phyloP scores from a whole-genome alignment of 106 monocot species.

The Dendrobium chrysotoxum region DNA sequence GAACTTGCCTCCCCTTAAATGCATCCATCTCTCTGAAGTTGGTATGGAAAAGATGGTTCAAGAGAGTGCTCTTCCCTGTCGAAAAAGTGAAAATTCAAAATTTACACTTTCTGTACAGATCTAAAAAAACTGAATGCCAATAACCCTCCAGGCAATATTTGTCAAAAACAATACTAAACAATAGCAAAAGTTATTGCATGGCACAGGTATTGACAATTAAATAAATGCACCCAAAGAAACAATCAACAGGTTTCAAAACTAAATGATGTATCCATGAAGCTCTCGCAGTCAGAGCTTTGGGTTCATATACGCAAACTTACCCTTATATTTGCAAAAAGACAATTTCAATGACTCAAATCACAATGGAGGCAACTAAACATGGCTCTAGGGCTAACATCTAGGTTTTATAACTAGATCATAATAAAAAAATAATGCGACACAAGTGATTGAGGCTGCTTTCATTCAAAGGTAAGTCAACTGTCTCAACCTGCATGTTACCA shows the following conservation, averaged over 20 bases:
- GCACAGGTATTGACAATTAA: background rate
- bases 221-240: background rate
- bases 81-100: background rate
- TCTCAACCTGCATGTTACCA: background rate
- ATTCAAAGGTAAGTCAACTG: background rate
- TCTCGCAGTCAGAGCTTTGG: background rate
- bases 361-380: background rate
- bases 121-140: background rate
- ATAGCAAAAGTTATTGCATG: background rate
- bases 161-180: background rate
- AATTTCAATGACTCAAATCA: background rate
- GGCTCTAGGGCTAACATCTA: background rate
- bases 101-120: background rate
- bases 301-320: background rate
- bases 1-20: conserved; percentile 67
- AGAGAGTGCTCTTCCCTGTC: conserved; percentile 92
- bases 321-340: background rate
- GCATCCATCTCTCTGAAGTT: conserved; percentile 98
- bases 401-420: background rate
- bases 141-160: background rate
- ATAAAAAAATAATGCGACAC: background rate
- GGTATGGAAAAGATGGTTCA: conserved; percentile 85
- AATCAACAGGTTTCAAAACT: background rate
- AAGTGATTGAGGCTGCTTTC: background rate
- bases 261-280: background rate